phyloP scores from a whole-genome alignment of 352 stramenopile genomes.

The Aphanomyces euteiches region DNA sequence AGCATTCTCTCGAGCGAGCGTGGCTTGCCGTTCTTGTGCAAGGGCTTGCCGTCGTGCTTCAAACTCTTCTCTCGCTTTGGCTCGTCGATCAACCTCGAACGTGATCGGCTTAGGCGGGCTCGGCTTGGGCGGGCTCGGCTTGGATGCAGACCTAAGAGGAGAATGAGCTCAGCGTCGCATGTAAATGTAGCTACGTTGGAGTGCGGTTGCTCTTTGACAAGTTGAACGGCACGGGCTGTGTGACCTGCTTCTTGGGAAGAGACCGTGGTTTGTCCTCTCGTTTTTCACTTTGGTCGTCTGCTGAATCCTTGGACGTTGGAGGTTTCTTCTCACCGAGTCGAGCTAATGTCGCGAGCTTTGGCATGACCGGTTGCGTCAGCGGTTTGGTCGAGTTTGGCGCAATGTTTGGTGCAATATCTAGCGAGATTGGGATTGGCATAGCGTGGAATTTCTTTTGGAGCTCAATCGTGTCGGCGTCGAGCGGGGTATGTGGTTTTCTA shows the following conservation, averaged over 20 bases:
- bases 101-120: not conserved
- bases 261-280: too few relatives aligned
- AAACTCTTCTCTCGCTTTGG: not conserved
- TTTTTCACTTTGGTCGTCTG: too few relatives aligned
- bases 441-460: constrained; percentile 76
- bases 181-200: too few relatives aligned
- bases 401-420: not conserved
- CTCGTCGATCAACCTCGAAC: not conserved
- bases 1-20: not conserved
- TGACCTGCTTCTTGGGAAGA: too few relatives aligned
- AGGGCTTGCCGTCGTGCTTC: not conserved
- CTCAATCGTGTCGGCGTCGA: constrained; percentile 72
- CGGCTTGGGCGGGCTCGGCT: not conserved
- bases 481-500: constrained; percentile 50
- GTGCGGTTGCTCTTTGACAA: too few relatives aligned
- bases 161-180: not conserved
- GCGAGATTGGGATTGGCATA: constrained; percentile 39
- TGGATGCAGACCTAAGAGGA: not conserved
- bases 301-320: not conserved
- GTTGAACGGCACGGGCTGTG: too few relatives aligned
- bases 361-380: not conserved
- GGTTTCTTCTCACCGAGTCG: not conserved
- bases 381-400: not conserved
- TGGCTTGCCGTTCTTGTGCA: not conserved
- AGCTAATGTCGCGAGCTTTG: not conserved